Percentiles rank a stretch among this genome's conserved stretches.
phyloP scores from a whole-genome alignment of 495 filamentous ascomycete species.

The Tuber aestivum region DNA sequence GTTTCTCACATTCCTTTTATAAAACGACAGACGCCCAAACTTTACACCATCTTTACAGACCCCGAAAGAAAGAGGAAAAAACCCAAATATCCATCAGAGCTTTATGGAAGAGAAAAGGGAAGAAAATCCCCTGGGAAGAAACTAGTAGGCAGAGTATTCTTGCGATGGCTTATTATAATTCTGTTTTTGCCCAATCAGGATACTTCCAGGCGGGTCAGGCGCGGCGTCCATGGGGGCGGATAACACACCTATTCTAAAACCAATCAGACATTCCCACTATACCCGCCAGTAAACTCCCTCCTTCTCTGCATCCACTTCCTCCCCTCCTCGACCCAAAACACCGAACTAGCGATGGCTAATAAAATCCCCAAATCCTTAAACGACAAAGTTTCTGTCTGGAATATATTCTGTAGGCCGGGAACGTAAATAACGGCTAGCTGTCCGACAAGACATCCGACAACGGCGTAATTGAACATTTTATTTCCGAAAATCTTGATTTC shows the following conservation, averaged over 20 bases:
- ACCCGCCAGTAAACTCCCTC: conserved; percentile 27
- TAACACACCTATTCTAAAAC: conserved; percentile 6
- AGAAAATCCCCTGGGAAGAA: not conserved
- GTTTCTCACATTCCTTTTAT: not conserved
- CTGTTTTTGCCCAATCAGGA: not conserved
- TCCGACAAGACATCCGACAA: conserved; percentile 72
- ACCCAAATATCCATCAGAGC: not conserved
- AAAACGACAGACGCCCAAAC: not conserved
- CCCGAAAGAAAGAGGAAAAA: not conserved
- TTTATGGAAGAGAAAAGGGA: not conserved
- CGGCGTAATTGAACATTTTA: conserved; percentile 92
- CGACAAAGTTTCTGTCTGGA: conserved; percentile 85
- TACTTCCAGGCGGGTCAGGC: not conserved
- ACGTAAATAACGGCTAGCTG: conserved; percentile 90
- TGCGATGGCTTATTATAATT: not conserved
- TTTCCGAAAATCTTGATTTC: conserved; percentile 79
- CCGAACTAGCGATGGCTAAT: conserved; percentile 68
- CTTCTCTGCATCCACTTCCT: conserved; percentile 55
- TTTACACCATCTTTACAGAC: not conserved
- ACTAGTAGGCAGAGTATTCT: not conserved
- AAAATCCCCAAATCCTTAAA: conserved; percentile 66
- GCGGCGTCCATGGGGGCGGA: not conserved
- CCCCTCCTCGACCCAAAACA: conserved; percentile 91
- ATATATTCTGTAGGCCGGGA: conserved; percentile 83
- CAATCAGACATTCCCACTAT: conserved; percentile 35